Percentiles rank a stretch among this genome's conserved stretches.
Evolutionary conservation across 192 early-diverging fungal species (phyloP).

Genomic region (Pilobolus umbonatus): DNA sequence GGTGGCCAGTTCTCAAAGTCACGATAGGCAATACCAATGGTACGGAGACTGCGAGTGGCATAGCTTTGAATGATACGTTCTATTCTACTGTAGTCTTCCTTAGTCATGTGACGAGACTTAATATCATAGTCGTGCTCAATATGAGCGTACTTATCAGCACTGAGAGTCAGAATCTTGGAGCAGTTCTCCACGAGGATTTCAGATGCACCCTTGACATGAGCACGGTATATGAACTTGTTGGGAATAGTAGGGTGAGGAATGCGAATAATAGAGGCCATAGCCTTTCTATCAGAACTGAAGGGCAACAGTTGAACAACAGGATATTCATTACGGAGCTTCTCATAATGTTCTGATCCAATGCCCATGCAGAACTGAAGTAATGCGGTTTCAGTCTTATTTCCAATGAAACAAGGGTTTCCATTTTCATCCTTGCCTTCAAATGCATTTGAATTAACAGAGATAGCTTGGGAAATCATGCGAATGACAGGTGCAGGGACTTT

Average conservation of each 20-base stretch:
- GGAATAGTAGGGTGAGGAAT: constrained; percentile 44
- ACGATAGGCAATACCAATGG: constrained; percentile 83
- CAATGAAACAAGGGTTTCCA: constrained; percentile 58
- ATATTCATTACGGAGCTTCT: constrained; percentile 54
- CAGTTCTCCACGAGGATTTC: constrained; percentile 77
- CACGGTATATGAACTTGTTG: constrained; percentile 43
- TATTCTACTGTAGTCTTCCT: constrained; percentile 32
- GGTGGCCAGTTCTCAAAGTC: constrained; percentile 69
- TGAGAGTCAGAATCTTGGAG: constrained; percentile 45
- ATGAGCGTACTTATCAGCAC: constrained; percentile 12
- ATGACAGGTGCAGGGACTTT: constrained; percentile 41
- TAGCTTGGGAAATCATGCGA: constrained; percentile 58
- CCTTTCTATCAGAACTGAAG: constrained; percentile 89
- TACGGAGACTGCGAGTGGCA: constrained; percentile 80
- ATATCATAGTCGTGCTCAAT: constrained; percentile 28
- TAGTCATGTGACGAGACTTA: constrained; percentile 29
- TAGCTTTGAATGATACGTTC: constrained; percentile 61
- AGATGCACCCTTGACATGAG: constrained; percentile 94
- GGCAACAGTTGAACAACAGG: constrained; percentile 74
- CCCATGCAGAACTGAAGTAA: constrained; percentile 73
- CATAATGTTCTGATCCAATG: constrained; percentile 59
- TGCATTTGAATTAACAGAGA: constrained; percentile 81
- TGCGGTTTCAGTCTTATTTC: constrained; percentile 95
- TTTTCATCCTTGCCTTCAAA: constrained; percentile 54
- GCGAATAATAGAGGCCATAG: constrained; percentile 84